Evolutionary conservation across 352 stramenopile genomes (phyloP).

Genomic region (Stramenopiles sp.): DNA sequence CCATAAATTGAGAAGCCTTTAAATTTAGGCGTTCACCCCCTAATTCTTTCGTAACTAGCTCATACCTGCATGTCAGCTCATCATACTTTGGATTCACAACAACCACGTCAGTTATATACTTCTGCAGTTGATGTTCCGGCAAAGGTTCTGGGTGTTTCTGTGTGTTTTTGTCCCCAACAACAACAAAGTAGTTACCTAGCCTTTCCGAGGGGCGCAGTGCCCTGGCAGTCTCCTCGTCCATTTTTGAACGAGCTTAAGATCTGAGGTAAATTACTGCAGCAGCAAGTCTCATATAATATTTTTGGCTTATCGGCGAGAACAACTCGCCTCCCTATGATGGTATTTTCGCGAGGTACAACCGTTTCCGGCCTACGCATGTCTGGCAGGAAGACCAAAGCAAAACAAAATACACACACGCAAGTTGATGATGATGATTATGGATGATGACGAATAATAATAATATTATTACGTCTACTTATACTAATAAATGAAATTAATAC

Average conservation of each 20-base stretch:
- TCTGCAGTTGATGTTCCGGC: background rate
- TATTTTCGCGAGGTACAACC: too few species aligned
- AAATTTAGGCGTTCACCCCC: background rate
- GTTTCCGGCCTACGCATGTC: too few species aligned
- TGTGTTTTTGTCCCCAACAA: background rate
- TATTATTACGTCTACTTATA: too few species aligned
- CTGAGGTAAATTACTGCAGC: too few species aligned
- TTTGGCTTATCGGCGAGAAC: too few species aligned
- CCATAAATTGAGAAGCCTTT: background rate
- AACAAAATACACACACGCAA: too few species aligned
- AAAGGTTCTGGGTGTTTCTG: conserved; percentile 4
- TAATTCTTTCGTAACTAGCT: background rate
- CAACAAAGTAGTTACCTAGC: conserved; percentile 10
- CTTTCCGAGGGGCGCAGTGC: background rate
- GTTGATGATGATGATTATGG: too few species aligned
- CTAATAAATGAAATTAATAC: too few species aligned
- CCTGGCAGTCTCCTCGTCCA: background rate
- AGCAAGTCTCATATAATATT: too few species aligned
- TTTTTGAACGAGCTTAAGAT: background rate
- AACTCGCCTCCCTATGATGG: too few species aligned
- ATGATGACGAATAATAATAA: too few species aligned
- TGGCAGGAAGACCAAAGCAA: too few species aligned
- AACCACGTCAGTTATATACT: conserved; percentile 3
- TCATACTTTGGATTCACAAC: conserved; percentile 9
- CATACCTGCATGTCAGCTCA: background rate